These are phyloP conservation scores for Flaveria brownii DNA, from an alignment of 129 eudicot species.

Conservation along the genomic window DNA sequence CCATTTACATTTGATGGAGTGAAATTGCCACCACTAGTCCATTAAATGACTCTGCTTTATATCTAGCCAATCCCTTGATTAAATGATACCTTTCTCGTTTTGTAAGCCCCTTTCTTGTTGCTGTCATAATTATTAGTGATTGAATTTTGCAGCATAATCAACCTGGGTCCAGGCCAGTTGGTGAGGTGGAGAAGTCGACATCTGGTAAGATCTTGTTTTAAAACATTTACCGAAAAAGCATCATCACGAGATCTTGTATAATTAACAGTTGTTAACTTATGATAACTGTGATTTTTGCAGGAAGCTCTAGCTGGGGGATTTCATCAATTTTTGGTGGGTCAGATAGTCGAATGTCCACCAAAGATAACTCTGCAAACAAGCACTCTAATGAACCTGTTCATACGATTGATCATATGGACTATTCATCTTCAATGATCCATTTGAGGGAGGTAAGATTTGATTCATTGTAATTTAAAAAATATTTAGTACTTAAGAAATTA, in stretches of 20 bases:
- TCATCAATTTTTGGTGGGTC: slow-evolving; percentile 81
- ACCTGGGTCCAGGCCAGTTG: slow-evolving; percentile 62
- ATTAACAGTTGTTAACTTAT: slow-evolving; percentile 7
- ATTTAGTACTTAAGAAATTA: background rate
- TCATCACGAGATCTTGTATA: background rate
- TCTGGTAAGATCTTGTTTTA: slow-evolving; percentile 49
- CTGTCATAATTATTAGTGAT: background rate
- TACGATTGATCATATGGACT: slow-evolving; percentile 59
- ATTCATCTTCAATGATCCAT: slow-evolving; percentile 62
- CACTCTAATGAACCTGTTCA: slow-evolving; percentile 68
- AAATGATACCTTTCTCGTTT: background rate
- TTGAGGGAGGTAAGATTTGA: slow-evolving; percentile 65
- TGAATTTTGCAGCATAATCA: slow-evolving; percentile 26
- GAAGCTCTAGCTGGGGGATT: slow-evolving; percentile 85
- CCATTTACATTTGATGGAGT: background rate
- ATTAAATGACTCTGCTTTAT: background rate
- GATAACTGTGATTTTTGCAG: slow-evolving; percentile 23
- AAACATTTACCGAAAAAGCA: slow-evolving; percentile 1
- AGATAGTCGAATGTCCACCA: slow-evolving; percentile 58
- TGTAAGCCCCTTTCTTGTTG: background rate
- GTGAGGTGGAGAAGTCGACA: slow-evolving; percentile 63
- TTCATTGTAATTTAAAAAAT: background rate
- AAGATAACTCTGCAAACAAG: slow-evolving; percentile 67
- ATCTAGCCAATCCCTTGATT: background rate
- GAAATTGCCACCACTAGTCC: background rate